phyloP scores from a whole-genome alignment of 2,329 filamentous ascomycete species.

The Capronia epimyces region DNA sequence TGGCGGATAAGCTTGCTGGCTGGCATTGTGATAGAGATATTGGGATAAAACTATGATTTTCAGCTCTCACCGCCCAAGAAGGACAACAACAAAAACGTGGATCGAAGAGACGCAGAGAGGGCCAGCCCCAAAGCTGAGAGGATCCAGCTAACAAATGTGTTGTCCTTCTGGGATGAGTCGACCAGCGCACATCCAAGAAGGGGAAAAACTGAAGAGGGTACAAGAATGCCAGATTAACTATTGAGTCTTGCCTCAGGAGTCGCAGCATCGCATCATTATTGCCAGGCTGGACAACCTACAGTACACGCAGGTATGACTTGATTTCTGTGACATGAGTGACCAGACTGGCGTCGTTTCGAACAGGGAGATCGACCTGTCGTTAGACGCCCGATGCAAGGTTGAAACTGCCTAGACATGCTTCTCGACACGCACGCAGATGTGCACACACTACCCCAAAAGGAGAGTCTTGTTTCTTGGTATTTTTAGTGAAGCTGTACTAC shows the following conservation, averaged over 20 bases:
- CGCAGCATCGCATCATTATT: not conserved
- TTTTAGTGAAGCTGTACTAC: too few relatives aligned
- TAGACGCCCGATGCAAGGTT: not conserved
- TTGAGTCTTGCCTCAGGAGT: not conserved
- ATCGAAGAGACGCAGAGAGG: not conserved
- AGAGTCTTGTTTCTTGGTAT: not conserved
- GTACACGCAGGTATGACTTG: not conserved
- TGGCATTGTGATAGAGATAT: not conserved
- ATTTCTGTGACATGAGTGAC: not conserved
- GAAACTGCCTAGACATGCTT: not conserved
- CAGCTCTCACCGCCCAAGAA: not conserved
- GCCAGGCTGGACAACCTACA: not conserved
- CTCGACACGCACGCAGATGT: not conserved
- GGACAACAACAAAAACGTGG: not conserved
- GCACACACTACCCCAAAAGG: not conserved
- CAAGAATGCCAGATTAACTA: not conserved
- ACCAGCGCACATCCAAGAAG: not conserved
- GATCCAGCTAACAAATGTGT: not conserved
- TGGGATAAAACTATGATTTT: not conserved
- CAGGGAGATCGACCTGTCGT: not conserved
- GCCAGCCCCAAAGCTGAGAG: not conserved
- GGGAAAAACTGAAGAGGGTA: not conserved
- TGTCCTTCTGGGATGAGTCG: not conserved
- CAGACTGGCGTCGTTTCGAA: not conserved
- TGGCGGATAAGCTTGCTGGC: not conserved